Evolutionary conservation across 1,284 basidiomycete species (phyloP).

Genomic region (Takashimella tepidaria): DNA sequence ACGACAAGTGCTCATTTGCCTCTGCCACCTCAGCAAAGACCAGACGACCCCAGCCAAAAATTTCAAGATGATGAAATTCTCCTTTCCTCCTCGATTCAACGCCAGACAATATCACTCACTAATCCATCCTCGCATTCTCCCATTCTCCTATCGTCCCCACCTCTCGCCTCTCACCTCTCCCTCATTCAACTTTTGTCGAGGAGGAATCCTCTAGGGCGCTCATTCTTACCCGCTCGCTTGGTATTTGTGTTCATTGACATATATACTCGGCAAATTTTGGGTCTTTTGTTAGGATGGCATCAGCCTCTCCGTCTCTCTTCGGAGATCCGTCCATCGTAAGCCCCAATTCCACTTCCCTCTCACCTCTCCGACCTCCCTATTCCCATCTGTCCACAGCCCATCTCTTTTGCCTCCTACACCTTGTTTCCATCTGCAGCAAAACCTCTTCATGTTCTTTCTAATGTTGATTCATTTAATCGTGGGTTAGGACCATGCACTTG

Average conservation of each 20-base stretch:
- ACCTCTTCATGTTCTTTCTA: neutral
- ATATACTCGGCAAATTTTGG: neutral
- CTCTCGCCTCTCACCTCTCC: no score
- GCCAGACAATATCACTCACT: no score
- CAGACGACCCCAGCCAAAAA: no score
- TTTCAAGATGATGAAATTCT: no score
- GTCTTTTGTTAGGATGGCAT: conserved; percentile 6
- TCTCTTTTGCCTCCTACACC: neutral
- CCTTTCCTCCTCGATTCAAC: no score
- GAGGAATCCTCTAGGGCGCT: no score
- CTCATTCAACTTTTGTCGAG: no score
- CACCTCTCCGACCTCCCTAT: neutral
- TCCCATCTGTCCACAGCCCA: neutral
- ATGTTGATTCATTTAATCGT: conserved; percentile 1
- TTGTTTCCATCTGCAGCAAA: neutral
- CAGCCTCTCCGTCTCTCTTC: conserved; percentile 34
- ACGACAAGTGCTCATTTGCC: no score
- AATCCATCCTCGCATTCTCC: neutral
- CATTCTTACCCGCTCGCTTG: no score
- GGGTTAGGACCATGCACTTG: conserved; percentile 75
- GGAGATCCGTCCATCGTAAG: conserved; percentile 44
- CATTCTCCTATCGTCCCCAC: neutral
- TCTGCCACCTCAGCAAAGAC: no score
- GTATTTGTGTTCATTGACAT: no score
- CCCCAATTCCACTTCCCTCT: neutral